Base-by-base conservation (phyloP, 1,284 basidiomycete species). In the Malassezia globosa region DNA sequence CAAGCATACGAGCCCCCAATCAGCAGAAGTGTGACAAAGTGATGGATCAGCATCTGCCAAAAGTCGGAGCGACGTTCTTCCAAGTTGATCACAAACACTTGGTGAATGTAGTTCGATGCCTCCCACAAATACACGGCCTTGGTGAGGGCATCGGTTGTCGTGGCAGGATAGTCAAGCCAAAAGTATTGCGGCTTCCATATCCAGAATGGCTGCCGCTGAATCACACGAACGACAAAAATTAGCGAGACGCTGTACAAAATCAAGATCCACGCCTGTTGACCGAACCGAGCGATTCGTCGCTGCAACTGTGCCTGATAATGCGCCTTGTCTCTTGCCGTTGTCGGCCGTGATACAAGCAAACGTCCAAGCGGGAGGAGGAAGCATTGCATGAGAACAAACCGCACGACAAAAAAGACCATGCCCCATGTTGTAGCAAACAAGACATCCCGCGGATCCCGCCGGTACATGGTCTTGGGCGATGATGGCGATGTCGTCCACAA, bases 1-100 rank as follows among this genome's bases (percentile, higher is more conserved):
- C 78, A 81, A 46, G 78, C 77, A 74, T 94, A 97, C 67, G 85
- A 88, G 24, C 76, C 69, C 26, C 77, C 72, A 74, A 95, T 81
- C 56, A 97, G 80, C 33, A 77, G 72, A 50, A 90, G 80, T 16
- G 89, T 92, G 63, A 96, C 83, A 63, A 94, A 72, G 73, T 97
- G 92, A 75, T 97, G 92, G 24, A 81, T 76, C 77, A 95, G 84
- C 92, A 96, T 97, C 74, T 95, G 89, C 72, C 77, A 77, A 72
- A 94, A 87, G 73, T 97, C 92, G 68, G 87, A 89, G 48, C 92
- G 79, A 46, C 81, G 78, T 39, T 83, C 88, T 73, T 97, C 92
- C n/a, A 87, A 82, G 72, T 95, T 71, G 71, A 97, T 79, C 47
- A 92, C 83, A 55, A 95, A 77, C 16, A 94, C 76, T 73, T 92